Evolutionary conservation across 1,284 basidiomycete genomes (phyloP), one percentile per base, ranked within the genome.

Genomic region (Peniophora sp.): DNA sequence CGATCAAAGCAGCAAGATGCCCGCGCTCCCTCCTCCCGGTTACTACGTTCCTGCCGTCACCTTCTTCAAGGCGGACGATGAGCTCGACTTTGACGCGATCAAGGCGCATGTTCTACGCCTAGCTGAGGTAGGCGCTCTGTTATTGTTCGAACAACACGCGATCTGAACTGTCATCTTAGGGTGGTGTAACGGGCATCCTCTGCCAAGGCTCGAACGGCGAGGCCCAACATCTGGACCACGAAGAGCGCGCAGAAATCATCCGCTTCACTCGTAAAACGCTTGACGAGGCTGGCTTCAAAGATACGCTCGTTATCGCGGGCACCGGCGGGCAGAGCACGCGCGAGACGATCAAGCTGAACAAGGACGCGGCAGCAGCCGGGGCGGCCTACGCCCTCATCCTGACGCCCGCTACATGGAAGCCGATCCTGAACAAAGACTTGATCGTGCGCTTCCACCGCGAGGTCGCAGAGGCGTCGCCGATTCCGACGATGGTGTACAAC

Each of bases 401-500:
- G 46, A 85, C 85, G 0, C 85, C 86, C 2, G 79, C 78, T 1
- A 78, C 80, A 2, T 87, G 84, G 85, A 74, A 78, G 2, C 69
- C 73, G 3, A 71, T 77, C 54, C 85, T 87, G 83, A 80, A 67
- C 11, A 66, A 65, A 25, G 80, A 82, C 2, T 77, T 78, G 50
- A 79, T 87, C 50, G 64, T 83, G 35, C 70, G 74, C 10, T 88
- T 86, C 66, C 81, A 85, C 63, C 73, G 73, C 14, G 74, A 82
- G 77, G 88, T 94, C 14, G 89, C 92, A 23, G 87, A 90, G 61
- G 77, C 75, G 2, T 90, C 85, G 1, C 89, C 89, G 0, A 77
- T 96, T 46, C 92, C 92, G 0, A 82, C 86, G 43, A 85, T 96
- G 84, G 77, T 95, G 48, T 96, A 96, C 76, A 95, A 95, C 70